These are phyloP conservation scores for Nicotiana tabacum DNA, from an alignment of 257 asterid genomes.

Conservation along the genomic window DNA sequence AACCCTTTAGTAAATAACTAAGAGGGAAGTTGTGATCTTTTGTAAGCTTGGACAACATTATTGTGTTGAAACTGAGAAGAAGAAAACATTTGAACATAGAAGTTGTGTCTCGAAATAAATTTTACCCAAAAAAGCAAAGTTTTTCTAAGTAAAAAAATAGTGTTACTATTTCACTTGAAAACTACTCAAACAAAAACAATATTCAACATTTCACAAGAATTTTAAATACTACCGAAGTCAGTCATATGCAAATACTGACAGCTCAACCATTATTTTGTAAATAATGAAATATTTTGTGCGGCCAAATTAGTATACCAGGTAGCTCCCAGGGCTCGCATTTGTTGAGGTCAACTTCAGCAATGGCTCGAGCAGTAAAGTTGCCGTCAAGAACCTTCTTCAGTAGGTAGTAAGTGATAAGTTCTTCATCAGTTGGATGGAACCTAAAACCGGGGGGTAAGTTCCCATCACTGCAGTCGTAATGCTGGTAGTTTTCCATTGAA, in stretches of 20 bases:
- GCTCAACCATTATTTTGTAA: too few relatives aligned
- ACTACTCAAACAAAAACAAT: too few relatives aligned
- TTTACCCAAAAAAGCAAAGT: too few relatives aligned
- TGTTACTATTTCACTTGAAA: too few relatives aligned
- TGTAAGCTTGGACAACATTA: too few relatives aligned
- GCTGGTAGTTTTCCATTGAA: slow-evolving; percentile 41
- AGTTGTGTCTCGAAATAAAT: background rate
- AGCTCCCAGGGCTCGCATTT: slow-evolving; percentile 95
- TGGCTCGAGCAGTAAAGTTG: slow-evolving; percentile 58
- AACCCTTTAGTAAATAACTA: background rate
- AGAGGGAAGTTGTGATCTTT: background rate
- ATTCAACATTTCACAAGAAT: background rate
- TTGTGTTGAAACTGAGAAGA: background rate
- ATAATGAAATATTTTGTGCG: background rate
- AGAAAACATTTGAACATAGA: background rate
- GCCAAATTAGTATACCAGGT: slow-evolving; percentile 41
- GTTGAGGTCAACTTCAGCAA: slow-evolving; percentile 87
- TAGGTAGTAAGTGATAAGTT: slow-evolving; percentile 73
- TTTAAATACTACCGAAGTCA: background rate
- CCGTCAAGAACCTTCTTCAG: slow-evolving; percentile 71
- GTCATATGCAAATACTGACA: too few relatives aligned
- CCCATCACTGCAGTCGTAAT: slow-evolving; percentile 33
- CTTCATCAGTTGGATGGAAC: slow-evolving; percentile 92
- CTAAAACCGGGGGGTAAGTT: slow-evolving; percentile 79
- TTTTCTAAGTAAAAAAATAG: background rate